These are phyloP conservation scores for Saturnispora ahearnii DNA, from an alignment of 805 yeast species.

Conservation along the genomic window DNA sequence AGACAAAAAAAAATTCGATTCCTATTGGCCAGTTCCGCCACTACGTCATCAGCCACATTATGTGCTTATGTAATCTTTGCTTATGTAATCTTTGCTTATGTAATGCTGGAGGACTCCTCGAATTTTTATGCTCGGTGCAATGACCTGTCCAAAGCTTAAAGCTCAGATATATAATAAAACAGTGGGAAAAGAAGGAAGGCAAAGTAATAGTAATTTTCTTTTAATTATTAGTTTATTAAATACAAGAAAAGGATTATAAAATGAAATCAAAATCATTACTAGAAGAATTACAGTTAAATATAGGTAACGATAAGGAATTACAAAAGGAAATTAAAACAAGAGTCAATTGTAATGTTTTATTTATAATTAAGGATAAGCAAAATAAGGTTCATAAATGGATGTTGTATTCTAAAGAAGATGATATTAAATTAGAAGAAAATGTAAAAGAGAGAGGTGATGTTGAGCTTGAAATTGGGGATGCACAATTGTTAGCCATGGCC, in stretches of 20 bases:
- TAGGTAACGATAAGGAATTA: not conserved
- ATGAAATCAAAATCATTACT: not conserved
- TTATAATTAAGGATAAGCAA: not conserved
- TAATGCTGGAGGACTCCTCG: too few species aligned
- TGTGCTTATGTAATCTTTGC: too few species aligned
- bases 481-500: slow-evolving; percentile 61
- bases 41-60: too few species aligned
- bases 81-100: too few species aligned
- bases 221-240: too few species aligned
- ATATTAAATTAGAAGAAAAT: not conserved
- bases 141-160: too few species aligned
- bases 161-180: too few species aligned
- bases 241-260: not conserved
- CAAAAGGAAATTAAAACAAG: not conserved
- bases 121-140: too few species aligned
- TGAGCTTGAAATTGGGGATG: slow-evolving; percentile 33
- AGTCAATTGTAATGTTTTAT: not conserved
- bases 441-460: not conserved
- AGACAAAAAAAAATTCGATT: too few species aligned
- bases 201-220: too few species aligned
- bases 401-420: not conserved
- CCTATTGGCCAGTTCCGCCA: too few species aligned
- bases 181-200: too few species aligned
- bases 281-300: not conserved
- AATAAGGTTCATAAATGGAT: not conserved